Evolutionary conservation across 306 rosid genomes (phyloP).

Genomic region (Lithocarpus polystachyus): DNA sequence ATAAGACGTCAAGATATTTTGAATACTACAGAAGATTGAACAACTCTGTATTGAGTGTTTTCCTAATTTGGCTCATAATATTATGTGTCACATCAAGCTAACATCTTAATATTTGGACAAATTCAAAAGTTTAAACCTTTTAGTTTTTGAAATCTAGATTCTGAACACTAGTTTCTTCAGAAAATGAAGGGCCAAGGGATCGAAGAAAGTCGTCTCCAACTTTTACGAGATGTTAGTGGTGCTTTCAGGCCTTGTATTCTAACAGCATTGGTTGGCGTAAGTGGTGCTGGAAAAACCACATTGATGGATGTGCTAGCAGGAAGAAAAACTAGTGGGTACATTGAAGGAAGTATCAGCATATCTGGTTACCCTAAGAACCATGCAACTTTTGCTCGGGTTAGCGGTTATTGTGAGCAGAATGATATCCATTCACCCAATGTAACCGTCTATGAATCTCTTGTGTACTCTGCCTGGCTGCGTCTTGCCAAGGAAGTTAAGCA

Average conservation of each 20-base stretch:
- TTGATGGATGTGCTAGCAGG: slow-evolving; percentile 60
- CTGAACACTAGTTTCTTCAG: slow-evolving; percentile 25
- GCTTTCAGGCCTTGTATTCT: slow-evolving; percentile 50
- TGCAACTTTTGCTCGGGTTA: slow-evolving; percentile 47
- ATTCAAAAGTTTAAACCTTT: neutral
- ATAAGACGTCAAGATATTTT: neutral
- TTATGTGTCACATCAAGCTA: neutral
- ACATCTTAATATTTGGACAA: neutral
- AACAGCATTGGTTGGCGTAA: slow-evolving; percentile 53
- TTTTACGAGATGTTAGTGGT: slow-evolving; percentile 44
- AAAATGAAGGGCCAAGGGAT: slow-evolving; percentile 42
- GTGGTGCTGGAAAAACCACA: slow-evolving; percentile 64
- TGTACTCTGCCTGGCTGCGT: slow-evolving; percentile 50
- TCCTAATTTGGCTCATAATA: neutral
- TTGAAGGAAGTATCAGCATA: slow-evolving; percentile 46
- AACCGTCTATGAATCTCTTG: slow-evolving; percentile 45
- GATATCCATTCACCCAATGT: slow-evolving; percentile 49
- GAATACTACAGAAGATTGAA: neutral
- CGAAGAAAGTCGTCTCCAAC: slow-evolving; percentile 37
- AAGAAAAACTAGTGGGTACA: slow-evolving; percentile 53
- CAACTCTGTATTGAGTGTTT: neutral
- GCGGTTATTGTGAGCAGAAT: slow-evolving; percentile 56
- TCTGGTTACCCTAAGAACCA: slow-evolving; percentile 61
- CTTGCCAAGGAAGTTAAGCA: slow-evolving; percentile 40
- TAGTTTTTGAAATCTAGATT: neutral